Base-by-base conservation (phyloP, 1,139 yeast species). In the Nakaseomyces bracarensis region DNA sequence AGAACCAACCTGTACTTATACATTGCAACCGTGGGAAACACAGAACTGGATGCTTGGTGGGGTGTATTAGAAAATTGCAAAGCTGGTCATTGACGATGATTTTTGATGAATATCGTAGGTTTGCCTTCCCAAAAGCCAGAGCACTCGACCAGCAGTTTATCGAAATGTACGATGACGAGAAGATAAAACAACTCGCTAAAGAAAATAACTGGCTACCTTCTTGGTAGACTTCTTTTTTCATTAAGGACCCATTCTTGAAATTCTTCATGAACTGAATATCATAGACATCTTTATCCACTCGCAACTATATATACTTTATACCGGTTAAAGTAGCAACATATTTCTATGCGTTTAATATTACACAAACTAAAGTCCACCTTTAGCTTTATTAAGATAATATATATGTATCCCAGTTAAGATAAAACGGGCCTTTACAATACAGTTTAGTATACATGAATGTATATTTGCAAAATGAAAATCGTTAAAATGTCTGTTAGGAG, bases 1-100 rank as follows among this genome's bases (percentile, higher is more conserved):
- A 61, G 14, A 89, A 91, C 61, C 97, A 87, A 46, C 98, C 98
- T 0, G 70, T 91, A 11, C 68, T 91, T 46, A 84, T 91, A 38
- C 98, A 91, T 64, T 91, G 98, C 64, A 91, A 91, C 63, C 69
- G 96, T 45, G 98, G 98, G 7, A 91, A 91, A 55, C 98, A 91
- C 60, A 73, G 98, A 52, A 91, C 98, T 0, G 98, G 98, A 0
- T 91, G 97, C 62, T 69, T 91, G 14, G 91, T 91, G 9, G 98
- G 98, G 2, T 91, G 96, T 51, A 70, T 91, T 34, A 67, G 98
- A 46, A 71, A 93, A 52, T 65, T 89, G 42, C 97, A 91, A 58
- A 77, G 80, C 47, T 91, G 98, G 98, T 82, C 95, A 2, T 64
- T 86, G 51, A 82, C 95, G 1, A 83, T 89, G 74, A 91, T 89